phyloP scores from a whole-genome alignment of 2,329 filamentous ascomycete species.

The Pseudopyricularia javanii region DNA sequence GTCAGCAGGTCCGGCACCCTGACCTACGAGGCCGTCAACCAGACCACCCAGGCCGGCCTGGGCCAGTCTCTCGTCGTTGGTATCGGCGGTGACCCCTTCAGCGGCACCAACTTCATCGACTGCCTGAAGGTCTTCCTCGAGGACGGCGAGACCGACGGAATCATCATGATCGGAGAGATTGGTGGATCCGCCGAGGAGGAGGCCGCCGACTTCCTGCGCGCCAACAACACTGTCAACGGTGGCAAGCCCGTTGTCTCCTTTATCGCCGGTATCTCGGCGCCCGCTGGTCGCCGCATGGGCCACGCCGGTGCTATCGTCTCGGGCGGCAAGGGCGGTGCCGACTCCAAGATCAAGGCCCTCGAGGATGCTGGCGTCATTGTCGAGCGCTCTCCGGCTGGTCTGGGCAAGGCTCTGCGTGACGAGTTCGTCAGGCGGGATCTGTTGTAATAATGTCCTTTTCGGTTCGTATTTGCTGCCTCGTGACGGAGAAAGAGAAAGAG shows the following conservation, averaged over 20 bases:
- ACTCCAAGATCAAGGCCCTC: conserved; percentile 94
- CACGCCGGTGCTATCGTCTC: conserved; percentile 97
- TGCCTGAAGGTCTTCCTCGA: conserved; percentile 94
- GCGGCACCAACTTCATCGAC: conserved; percentile 99
- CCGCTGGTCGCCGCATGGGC: conserved; percentile 93
- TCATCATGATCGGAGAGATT: conserved; percentile 99
- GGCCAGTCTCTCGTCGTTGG: conserved; percentile 97
- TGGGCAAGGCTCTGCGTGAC: conserved; percentile 87
- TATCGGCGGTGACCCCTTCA: conserved; percentile 97
- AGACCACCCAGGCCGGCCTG: conserved; percentile 92
- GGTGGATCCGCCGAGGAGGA: conserved; percentile 96
- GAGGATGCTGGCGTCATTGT: conserved; percentile 91
- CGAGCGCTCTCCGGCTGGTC: conserved; percentile 80
- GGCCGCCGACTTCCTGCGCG: conserved; percentile 88
- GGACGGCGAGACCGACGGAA: conserved; percentile 93
- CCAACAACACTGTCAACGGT: conserved; percentile 74
- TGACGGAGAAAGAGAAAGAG: neutral
- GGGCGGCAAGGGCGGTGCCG: conserved; percentile 93
- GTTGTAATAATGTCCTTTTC: conserved; percentile 45
- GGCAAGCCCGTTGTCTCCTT: conserved; percentile 95
- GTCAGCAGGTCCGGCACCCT: conserved; percentile 96
- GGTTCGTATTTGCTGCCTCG: conserved; percentile 1
- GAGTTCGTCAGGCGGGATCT: conserved; percentile 96
- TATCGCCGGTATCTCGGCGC: conserved; percentile 96
- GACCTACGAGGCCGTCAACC: conserved; percentile 99